Conservation (phyloP, 768 basidiomycete genomes). For the Candolleomyces efflorescens region DNA sequence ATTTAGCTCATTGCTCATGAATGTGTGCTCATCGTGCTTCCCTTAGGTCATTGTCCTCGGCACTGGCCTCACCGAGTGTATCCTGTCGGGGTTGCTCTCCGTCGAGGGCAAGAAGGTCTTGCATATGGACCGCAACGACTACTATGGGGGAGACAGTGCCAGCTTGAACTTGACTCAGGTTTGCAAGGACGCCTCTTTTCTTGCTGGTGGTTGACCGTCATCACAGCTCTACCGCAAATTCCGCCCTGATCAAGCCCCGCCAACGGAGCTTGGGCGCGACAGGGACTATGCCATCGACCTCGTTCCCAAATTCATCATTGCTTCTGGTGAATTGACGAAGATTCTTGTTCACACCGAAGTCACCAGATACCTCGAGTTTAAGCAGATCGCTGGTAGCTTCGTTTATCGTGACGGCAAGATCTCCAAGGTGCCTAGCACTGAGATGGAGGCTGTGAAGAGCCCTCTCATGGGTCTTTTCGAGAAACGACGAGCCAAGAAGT, state of each 20-base stretch:
- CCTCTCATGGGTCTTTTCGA: constrained; percentile 99
- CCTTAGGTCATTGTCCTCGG: constrained; percentile 85
- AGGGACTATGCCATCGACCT: constrained; percentile 98
- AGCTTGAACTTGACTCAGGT: constrained; percentile 98
- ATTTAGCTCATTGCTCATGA: background rate
- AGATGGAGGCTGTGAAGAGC: constrained; percentile 93
- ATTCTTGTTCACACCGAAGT: constrained; percentile 99
- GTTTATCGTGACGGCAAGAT: constrained; percentile 97
- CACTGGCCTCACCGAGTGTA: constrained; percentile 97
- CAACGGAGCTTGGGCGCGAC: constrained; percentile 88
- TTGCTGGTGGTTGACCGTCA: constrained; percentile 6
- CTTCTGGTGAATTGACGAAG: constrained; percentile 94
- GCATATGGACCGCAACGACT: constrained; percentile 98
- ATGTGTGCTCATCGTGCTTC: constrained; percentile 11
- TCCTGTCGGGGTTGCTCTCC: constrained; percentile 96
- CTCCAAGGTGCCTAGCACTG: constrained; percentile 96
- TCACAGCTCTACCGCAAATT: constrained; percentile 93
- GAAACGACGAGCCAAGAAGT: constrained; percentile 97
- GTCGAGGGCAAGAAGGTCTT: constrained; percentile 99
- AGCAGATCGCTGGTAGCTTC: constrained; percentile 98
- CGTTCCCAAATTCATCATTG: constrained; percentile 98
- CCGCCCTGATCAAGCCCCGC: constrained; percentile 69
- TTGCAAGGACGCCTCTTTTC: background rate
- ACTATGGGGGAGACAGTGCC: constrained; percentile 97
- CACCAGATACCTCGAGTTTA: constrained; percentile 98